A percentile compares a stretch with the other conserved stretches of the same genome.
phyloP scores from a whole-genome alignment of 2,329 filamentous ascomycete genomes.

The Aureobasidium sp. region DNA sequence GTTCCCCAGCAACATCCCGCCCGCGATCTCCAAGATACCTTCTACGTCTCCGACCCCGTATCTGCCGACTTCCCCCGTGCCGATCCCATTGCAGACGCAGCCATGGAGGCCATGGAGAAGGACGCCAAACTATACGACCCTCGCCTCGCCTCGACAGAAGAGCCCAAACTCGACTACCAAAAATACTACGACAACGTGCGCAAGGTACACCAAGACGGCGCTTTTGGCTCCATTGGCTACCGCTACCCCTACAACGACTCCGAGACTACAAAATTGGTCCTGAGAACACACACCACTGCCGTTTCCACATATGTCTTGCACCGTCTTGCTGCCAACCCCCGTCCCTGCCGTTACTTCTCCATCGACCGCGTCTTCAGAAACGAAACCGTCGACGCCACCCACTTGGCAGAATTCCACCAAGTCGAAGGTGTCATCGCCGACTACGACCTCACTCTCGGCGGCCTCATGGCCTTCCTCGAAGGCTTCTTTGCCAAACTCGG shows the following conservation, averaged over 20 bases:
- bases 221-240: conserved; percentile 93
- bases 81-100: conserved; percentile 44
- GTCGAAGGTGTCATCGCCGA: conserved; percentile 98
- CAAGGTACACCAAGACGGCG: conserved; percentile 81
- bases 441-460: conserved; percentile 85
- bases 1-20: conserved; percentile 97
- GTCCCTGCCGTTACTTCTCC: conserved; percentile 92
- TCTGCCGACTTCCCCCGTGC: conserved; percentile 60
- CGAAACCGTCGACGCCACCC: conserved; percentile 93
- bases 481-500: conserved; percentile 97
- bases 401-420: conserved; percentile 97
- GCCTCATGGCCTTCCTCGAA: conserved; percentile 88
- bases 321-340: conserved; percentile 75
- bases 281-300: conserved; percentile 93
- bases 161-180: conserved; percentile 56
- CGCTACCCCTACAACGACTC: conserved; percentile 88
- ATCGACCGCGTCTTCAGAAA: conserved; percentile 98
- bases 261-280: conserved; percentile 78
- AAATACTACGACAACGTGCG: conserved; percentile 84
- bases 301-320: conserved; percentile 87
- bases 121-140: conserved; percentile 42
- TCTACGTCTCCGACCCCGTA: conserved; percentile 90
- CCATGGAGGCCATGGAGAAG: conserved; percentile 44
- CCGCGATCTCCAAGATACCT: conserved; percentile 94
- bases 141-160: conserved; percentile 28